Base-by-base conservation (phyloP, 768 basidiomycete genomes). In the Trametes elegans region DNA sequence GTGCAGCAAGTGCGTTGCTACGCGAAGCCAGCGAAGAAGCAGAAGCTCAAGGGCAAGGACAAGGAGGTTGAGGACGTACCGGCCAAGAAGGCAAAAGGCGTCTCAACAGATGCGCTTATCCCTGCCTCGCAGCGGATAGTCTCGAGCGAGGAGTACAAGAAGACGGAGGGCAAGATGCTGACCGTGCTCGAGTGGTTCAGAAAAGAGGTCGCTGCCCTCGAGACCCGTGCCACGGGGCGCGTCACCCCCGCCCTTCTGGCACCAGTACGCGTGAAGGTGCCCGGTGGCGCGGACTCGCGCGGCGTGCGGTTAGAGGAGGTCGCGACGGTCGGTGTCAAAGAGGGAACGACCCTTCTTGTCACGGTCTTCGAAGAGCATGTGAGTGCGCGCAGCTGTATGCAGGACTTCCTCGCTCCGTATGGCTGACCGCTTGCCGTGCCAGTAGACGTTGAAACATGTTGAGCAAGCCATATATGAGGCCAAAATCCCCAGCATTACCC, bases 351-450 rank as follows among this genome's bases (percentile, higher is more conserved):
- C 49, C 71, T 93, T 53, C 59, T 93, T 23, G 76, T 93, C 10
- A 90, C 88, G 3, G 75, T 90, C 27, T 92, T 90, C 63, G 87
- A 93, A 49, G 87, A 90, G 66, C 73, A 82, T 66, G 91, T 93
- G 68, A 74, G 83, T 71, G 27, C 13, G 13, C 18, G 11, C 32
- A n/a, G 1, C 34, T 9, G 2, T 9, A 13, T 21, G 2, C 14
- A 16, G 14, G 14, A 34, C 3, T 8, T 32, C 28, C 19, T 14
- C 19, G 16, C 27, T 55, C 49, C 31, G 29, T 29, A 35, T 29
- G 42, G 51, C 24, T 45, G 26, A 45, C 34, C n/a, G 32, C 19
- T 5, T 29, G 8, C 49, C 29, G 54, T 45, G n/a, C 35, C 58
- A 76, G 79, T 81, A 93, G 91, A 85, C 75, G 48, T 71, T 87